These are phyloP conservation scores for Wickerhamomyces sydowiorum DNA, from an alignment of 805 yeast species.

Conservation along the genomic window DNA sequence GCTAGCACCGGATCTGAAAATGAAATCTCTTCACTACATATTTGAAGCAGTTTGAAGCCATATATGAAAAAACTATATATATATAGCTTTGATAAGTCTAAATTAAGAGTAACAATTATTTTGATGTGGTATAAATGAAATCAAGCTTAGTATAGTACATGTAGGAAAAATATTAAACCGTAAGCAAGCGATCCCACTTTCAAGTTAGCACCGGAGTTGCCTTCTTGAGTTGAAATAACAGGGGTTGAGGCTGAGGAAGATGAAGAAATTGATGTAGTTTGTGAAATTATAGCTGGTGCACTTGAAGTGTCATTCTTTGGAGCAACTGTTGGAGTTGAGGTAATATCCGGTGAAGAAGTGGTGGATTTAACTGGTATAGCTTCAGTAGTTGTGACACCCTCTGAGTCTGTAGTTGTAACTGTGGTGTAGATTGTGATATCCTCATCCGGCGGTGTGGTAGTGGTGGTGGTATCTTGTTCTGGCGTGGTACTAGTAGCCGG, in stretches of 20 bases:
- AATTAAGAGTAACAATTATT: too few species aligned
- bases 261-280: background rate
- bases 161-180: background rate
- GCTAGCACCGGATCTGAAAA: too few species aligned
- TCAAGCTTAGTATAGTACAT: background rate
- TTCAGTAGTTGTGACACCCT: background rate
- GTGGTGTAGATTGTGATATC: constrained; percentile 3
- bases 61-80: too few species aligned
- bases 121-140: too few species aligned
- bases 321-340: background rate
- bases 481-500: too few species aligned
- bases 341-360: background rate
- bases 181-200: background rate
- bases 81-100: too few species aligned
- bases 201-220: background rate
- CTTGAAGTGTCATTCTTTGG: background rate
- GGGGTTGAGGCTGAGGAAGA: too few species aligned
- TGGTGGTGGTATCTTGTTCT: too few species aligned
- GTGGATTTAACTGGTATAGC: background rate
- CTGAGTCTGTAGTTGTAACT: background rate
- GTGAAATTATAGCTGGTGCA: background rate
- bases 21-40: too few species aligned
- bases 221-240: background rate
- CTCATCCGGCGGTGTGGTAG: too few species aligned
- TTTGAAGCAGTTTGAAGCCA: too few species aligned